These are phyloP conservation scores for Vigna reflexopilosa DNA, from an alignment of 306 rosid genomes.

Conservation along the genomic window DNA sequence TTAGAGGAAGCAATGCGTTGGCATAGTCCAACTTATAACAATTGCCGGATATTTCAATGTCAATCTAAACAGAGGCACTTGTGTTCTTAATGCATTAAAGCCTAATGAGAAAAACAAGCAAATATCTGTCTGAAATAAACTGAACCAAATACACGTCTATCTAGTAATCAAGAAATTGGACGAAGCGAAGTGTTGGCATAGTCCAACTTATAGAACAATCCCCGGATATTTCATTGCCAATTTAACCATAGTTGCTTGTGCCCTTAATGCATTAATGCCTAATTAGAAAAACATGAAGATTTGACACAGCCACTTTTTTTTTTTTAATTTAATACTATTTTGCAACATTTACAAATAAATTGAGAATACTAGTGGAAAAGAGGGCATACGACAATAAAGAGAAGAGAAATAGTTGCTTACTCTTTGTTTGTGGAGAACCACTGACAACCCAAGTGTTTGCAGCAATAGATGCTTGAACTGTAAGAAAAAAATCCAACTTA, in stretches of 20 bases:
- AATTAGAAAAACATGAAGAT: not conserved
- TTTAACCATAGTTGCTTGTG: not conserved
- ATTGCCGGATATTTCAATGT: not conserved
- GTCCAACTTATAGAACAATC: not conserved
- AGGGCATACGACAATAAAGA: not conserved
- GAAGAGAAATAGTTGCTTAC: slow-evolving; percentile 50
- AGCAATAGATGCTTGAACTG: slow-evolving; percentile 99
- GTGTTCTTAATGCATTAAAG: too few relatives aligned
- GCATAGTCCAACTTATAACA: not conserved
- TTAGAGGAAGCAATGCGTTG: not conserved
- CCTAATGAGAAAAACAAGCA: not conserved
- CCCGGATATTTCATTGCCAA: not conserved
- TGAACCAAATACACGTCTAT: too few relatives aligned
- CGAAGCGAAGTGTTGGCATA: not conserved
- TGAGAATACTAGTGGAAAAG: not conserved
- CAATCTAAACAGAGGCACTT: not conserved
- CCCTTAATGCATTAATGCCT: not conserved
- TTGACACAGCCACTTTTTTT: too few relatives aligned
- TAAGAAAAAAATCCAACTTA: slow-evolving; percentile 15
- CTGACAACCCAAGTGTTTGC: slow-evolving; percentile 99
- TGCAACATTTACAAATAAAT: too few relatives aligned
- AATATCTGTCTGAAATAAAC: not conserved
- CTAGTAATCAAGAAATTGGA: not conserved
- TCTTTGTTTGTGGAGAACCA: slow-evolving; percentile 95
- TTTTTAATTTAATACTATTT: too few relatives aligned